Percentiles rank a stretch among this genome's conserved stretches.
These are phyloP conservation scores for Geopyxis carbonaria DNA, from an alignment of 495 filamentous ascomycete species.

Conservation along the genomic window DNA sequence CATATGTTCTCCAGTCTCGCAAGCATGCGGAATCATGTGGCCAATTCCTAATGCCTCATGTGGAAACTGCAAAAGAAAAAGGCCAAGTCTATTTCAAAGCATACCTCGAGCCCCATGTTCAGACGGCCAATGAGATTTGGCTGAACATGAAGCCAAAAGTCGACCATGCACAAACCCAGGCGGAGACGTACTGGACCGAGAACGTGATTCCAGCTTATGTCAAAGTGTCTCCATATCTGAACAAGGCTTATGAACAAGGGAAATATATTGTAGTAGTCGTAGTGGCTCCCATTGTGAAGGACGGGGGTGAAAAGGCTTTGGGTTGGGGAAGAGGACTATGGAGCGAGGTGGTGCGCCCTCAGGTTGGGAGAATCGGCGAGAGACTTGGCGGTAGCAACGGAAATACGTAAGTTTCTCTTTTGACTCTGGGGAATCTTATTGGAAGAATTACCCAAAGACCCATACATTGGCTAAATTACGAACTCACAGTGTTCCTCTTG, in stretches of 20 bases:
- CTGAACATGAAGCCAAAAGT: slow-evolving; percentile 50
- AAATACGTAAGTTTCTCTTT: slow-evolving; percentile 20
- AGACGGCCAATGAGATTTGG: slow-evolving; percentile 32
- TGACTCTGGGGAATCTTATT: no score
- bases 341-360: slow-evolving; percentile 56
- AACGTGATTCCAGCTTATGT: slow-evolving; percentile 60
- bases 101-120: slow-evolving; percentile 54
- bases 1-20: slow-evolving; percentile 38
- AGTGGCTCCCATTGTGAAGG: slow-evolving; percentile 47
- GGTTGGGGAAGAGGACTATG: slow-evolving; percentile 23
- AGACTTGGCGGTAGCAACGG: slow-evolving; percentile 42
- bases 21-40: slow-evolving; percentile 39
- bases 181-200: slow-evolving; percentile 49
- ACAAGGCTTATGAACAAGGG: slow-evolving; percentile 47
- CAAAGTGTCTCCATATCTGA: slow-evolving; percentile 51
- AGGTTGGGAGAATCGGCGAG: slow-evolving; percentile 80
- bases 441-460: no score
- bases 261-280: slow-evolving; percentile 52
- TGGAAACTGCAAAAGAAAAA: slow-evolving; percentile 44
- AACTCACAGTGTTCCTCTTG: neutral
- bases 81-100: slow-evolving; percentile 48
- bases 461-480: neutral
- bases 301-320: slow-evolving; percentile 23
- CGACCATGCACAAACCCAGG: slow-evolving; percentile 40
- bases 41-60: slow-evolving; percentile 51